A percentile compares a stretch with the other conserved stretches of the same genome.
Evolutionary conservation across 768 basidiomycete genomes (phyloP).

Genomic region (Sarcomyxa edulis): DNA sequence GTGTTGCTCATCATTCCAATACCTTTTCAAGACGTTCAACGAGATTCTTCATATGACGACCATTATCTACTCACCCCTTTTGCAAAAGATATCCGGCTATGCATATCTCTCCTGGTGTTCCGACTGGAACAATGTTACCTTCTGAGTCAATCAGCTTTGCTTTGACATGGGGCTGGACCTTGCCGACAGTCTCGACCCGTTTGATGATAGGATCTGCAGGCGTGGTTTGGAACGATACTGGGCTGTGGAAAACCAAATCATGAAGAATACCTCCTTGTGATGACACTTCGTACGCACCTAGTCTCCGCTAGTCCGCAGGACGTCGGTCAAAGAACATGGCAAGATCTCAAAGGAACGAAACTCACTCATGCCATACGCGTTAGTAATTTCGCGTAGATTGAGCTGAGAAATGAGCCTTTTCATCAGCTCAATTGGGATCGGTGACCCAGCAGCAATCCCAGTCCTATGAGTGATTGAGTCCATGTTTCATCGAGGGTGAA

Average conservation of each 20-base stretch:
- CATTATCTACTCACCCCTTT: constrained; percentile 51
- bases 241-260: constrained; percentile 32
- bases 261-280: background rate
- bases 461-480: constrained; percentile 39
- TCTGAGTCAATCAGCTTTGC: constrained; percentile 63
- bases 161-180: constrained; percentile 68
- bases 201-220: constrained; percentile 64
- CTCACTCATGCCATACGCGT: constrained; percentile 86
- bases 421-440: constrained; percentile 80
- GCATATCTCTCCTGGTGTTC: constrained; percentile 70
- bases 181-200: constrained; percentile 80
- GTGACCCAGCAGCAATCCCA: constrained; percentile 77
- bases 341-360: constrained; percentile 8
- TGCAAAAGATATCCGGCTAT: constrained; percentile 75
- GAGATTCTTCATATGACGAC: background rate
- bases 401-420: constrained; percentile 59
- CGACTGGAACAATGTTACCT: constrained; percentile 63
- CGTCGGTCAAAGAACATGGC: constrained; percentile 4
- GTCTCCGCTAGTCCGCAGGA: constrained; percentile 56
- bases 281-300: constrained; percentile 30
- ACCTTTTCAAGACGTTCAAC: constrained; percentile 33
- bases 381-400: constrained; percentile 67
- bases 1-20: constrained; percentile 72
- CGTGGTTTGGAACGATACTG: constrained; percentile 80
- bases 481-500: background rate